phyloP scores from a whole-genome alignment of 1,284 basidiomycete species.

The Tylopilus sp. region DNA sequence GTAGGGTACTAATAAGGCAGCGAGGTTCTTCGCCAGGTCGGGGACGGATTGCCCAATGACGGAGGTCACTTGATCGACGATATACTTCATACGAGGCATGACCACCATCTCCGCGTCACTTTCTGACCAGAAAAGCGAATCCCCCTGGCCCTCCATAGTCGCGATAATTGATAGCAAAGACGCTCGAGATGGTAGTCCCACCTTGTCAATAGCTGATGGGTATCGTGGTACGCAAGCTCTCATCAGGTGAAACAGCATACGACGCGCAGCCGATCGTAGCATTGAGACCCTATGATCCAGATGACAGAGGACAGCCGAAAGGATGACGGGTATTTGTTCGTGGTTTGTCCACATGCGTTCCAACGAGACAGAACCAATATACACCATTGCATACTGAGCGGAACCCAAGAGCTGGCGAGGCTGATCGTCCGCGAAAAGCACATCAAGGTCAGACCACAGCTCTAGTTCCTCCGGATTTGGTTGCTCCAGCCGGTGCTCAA shows the following conservation, averaged over 20 bases:
- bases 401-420: slow-evolving; percentile 69
- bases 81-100: slow-evolving; percentile 65
- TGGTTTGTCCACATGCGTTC: slow-evolving; percentile 77
- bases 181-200: slow-evolving; percentile 45
- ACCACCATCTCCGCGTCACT: slow-evolving; percentile 57
- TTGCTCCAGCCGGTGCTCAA: slow-evolving; percentile 68
- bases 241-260: slow-evolving; percentile 78
- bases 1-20: slow-evolving; percentile 79
- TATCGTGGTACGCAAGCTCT: slow-evolving; percentile 77
- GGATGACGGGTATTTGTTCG: slow-evolving; percentile 68
- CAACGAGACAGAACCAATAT: slow-evolving; percentile 80
- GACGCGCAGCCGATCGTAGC: slow-evolving; percentile 68
- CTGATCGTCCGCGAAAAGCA: slow-evolving; percentile 68
- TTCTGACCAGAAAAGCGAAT: slow-evolving; percentile 70
- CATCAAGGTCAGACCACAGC: slow-evolving; percentile 71
- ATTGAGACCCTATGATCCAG: slow-evolving; percentile 75
- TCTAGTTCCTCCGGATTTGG: slow-evolving; percentile 72
- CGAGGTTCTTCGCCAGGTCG: slow-evolving; percentile 74
- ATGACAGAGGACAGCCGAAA: slow-evolving; percentile 84
- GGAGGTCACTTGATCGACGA: slow-evolving; percentile 67
- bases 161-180: slow-evolving; percentile 53
- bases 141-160: slow-evolving; percentile 59
- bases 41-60: slow-evolving; percentile 72
- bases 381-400: slow-evolving; percentile 86
- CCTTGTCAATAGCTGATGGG: slow-evolving; percentile 60